Base-by-base conservation (phyloP, 1,284 basidiomycete genomes). In the Ganoderma lingzhi region DNA sequence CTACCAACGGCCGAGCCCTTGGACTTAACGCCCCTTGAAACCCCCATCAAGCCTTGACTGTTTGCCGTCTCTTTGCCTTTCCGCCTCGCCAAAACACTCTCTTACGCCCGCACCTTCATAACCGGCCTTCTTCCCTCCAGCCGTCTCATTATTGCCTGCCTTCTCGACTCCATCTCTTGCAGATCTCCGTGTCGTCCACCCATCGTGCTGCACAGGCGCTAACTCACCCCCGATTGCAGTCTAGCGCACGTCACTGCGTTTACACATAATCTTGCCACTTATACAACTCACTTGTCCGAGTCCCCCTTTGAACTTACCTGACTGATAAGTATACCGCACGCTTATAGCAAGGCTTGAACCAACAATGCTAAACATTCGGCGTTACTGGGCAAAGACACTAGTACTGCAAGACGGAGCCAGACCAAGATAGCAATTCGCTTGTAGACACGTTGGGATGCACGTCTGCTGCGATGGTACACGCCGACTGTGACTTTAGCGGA, bases 21-120 rank as follows among this genome's bases (percentile, higher is more conserved):
- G 48, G 23, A 23, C 70, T 66, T 64, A 66, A 69, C 72, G 74
- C 74, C 76, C 76, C 76, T 78, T 78, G 75, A 75, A 75, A 77
- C 77, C 65, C 69, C 66, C 65, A 71, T 73, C 70, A 66, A n/a
- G 45, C 62, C 68, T 71, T 70, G 68, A 66, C 72, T 67, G 64
- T 68, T 68, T 68, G 68, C 71, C 67, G 74, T 64, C 70, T 70
- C 67, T 77, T 74, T 72, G 59, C 68, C 66, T 68, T 59, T 69
- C 64, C 62, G 60, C 63, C 63, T 64, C 71, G 66, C 66, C 42
- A 65, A 67, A 23, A 30, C 44, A 2, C 60, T 64, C 28, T 44
- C 32, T 59, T 32, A 58, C 53, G 9, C 60, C 44, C 51, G 62
- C n/a, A 23, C 62, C 63, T 60, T 67, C 70, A 56, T 65, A 45